Percentiles rank a stretch among this genome's conserved stretches.
Evolutionary conservation across 495 filamentous ascomycete genomes (phyloP).

Genomic region (Xylaria grammica): DNA sequence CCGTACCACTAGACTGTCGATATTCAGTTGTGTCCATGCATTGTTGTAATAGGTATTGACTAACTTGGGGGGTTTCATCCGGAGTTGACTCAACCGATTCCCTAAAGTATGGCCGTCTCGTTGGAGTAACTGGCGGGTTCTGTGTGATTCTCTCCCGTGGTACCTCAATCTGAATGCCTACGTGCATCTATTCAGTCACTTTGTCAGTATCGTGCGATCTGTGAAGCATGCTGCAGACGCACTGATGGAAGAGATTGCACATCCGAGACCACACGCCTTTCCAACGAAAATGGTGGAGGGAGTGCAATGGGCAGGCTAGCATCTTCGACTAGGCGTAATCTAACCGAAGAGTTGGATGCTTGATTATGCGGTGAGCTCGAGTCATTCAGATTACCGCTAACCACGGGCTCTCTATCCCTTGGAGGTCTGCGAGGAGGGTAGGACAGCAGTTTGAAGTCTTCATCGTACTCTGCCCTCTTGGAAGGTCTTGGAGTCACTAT

Average conservation of each 20-base stretch:
- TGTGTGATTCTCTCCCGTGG: slow-evolving; percentile 13
- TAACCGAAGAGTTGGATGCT: slow-evolving; percentile 18
- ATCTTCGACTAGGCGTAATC: slow-evolving; percentile 19
- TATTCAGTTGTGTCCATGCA: slow-evolving; percentile 9
- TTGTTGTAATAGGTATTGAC: slow-evolving; percentile 8
- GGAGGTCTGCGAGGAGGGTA: slow-evolving; percentile 24
- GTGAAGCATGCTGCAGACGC: slow-evolving; percentile 1
- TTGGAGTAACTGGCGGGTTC: slow-evolving; percentile 31
- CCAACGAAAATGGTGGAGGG: slow-evolving; percentile 47
- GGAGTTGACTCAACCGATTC: slow-evolving; percentile 19
- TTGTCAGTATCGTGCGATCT: slow-evolving; percentile 29
- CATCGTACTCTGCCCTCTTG: slow-evolving; percentile 13
- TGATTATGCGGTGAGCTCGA: slow-evolving; percentile 27
- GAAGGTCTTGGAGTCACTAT: slow-evolving; percentile 12
- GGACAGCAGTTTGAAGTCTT: slow-evolving; percentile 22
- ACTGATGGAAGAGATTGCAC: slow-evolving; percentile 55
- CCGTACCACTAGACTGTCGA: slow-evolving; percentile 24
- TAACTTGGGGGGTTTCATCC: slow-evolving; percentile 24
- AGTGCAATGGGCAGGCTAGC: slow-evolving; percentile 39
- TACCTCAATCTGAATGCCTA: slow-evolving; percentile 9
- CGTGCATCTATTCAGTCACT: slow-evolving; percentile 24
- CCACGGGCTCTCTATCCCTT: slow-evolving; percentile 21
- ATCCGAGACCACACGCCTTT: slow-evolving; percentile 56
- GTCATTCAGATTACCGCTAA: slow-evolving; percentile 22
- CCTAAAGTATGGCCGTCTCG: slow-evolving; percentile 30